Evolutionary conservation across 306 rosid genomes (phyloP), one percentile per base, ranked within the genome.

Genomic region (Cucurbita pepo): DNA sequence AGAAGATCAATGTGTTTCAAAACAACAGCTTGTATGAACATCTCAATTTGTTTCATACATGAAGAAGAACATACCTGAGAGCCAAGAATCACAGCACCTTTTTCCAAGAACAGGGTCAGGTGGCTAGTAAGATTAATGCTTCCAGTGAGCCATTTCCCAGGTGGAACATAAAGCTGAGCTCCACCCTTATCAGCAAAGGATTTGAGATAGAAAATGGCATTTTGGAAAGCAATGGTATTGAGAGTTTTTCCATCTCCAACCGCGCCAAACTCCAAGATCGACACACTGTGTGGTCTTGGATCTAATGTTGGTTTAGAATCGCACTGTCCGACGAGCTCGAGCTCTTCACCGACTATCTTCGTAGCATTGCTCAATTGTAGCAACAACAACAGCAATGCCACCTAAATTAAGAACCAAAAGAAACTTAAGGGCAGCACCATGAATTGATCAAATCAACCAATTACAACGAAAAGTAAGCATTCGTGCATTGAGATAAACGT

Each of bases 181-280:
- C 99, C 97, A 11, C 99, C 99, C 80, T 95, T 95, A 66, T 95
- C 99, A 54, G 97, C 93, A 56, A 95, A 95, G 22, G 99, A 95
- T 83, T 91, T 95, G 74, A 95, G 95, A 78, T 91, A 95, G 81
- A 95, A 95, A 44, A 95, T 78, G 67, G 99, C 99, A 82, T 95
- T 95, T 82, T 91, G 99, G 75, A 95, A 91, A 53, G 96, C 97
- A n/a, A 91, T 64, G 4, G 97, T 95, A 72, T 95, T 95, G 61
- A 86, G 76, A 78, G 99, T 89, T 79, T 83, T 86, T 19, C 99
- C 99, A 79, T 95, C 97, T 58, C 96, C 99, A 79, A 95, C 95
- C 0, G 97, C 99, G 25, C 97, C 97, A 81, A 95, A 95, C 84
- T 95, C 99, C 77, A 74, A 76, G 37, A 95, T 91, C 56, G 99